These are phyloP conservation scores for Diplosphaera chodatii DNA, from an alignment of 139 green algal species.

Conservation along the genomic window DNA sequence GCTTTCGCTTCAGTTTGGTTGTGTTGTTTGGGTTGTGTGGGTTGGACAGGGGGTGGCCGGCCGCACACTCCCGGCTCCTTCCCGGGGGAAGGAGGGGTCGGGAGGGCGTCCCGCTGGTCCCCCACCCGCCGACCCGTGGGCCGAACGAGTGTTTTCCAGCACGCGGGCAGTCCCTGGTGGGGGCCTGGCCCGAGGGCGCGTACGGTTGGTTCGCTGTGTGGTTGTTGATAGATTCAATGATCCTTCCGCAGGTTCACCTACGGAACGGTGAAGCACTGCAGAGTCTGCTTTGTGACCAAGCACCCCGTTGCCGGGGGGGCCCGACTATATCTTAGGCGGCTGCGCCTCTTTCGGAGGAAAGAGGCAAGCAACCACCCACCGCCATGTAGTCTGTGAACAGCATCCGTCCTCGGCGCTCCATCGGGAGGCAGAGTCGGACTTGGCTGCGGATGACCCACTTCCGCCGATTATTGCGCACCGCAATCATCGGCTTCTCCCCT, in stretches of 20 bases:
- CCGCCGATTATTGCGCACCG: too few relatives aligned
- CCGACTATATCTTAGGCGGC: conserved; percentile 11
- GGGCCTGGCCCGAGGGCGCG: conserved; percentile 9
- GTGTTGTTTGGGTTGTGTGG: conserved; percentile 25
- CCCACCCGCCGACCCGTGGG: conserved; percentile 1
- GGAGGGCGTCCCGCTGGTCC: neutral
- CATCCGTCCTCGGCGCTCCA: neutral
- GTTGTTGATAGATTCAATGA: conserved; percentile 58
- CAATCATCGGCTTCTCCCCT: neutral
- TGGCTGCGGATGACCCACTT: conserved; percentile 5
- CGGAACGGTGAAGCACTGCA: conserved; percentile 13
- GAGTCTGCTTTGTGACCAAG: neutral
- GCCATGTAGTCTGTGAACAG: conserved; percentile 10
- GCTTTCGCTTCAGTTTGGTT: conserved; percentile 20
- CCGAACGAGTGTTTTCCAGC: conserved; percentile 1
- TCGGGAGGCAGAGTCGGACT: neutral
- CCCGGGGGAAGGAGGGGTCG: neutral
- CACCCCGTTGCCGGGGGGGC: neutral
- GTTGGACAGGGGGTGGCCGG: conserved; percentile 13
- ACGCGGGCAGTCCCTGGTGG: conserved; percentile 1
- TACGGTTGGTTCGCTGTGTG: conserved; percentile 30
- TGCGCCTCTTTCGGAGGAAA: neutral
- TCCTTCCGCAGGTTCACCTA: conserved; percentile 79
- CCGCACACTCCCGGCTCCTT: too few relatives aligned
- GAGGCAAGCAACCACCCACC: neutral